A percentile compares a stretch with the other conserved stretches of the same genome.
phyloP scores from a whole-genome alignment of 352 stramenopile genomes.

The Phytopythium montanum region DNA sequence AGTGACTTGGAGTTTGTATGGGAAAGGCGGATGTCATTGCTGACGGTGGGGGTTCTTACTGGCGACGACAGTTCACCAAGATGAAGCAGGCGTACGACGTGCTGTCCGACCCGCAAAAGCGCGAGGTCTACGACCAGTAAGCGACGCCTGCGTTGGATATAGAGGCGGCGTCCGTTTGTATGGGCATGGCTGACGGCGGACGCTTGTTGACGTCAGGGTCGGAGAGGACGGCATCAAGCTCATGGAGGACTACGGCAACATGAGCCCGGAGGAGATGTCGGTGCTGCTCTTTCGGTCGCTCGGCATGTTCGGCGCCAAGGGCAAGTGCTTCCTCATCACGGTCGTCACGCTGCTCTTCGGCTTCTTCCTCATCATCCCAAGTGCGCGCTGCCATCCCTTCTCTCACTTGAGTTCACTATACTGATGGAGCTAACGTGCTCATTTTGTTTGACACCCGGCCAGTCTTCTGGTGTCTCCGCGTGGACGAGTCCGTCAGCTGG shows the following conservation, averaged over 20 bases:
- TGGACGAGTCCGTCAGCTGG: conserved; percentile 72
- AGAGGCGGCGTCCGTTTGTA: neutral
- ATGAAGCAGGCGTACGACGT: conserved; percentile 94
- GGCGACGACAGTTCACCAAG: conserved; percentile 72
- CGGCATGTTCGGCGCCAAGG: conserved; percentile 56
- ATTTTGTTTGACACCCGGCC: no score
- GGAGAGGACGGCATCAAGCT: conserved; percentile 87
- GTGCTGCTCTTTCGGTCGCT: conserved; percentile 70
- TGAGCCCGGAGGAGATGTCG: conserved; percentile 73
- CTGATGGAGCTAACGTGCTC: no score
- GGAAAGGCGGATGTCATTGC: neutral
- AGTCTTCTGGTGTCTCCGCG: conserved; percentile 85
- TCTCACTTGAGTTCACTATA: no score
- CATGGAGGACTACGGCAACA: conserved; percentile 84
- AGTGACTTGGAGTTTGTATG: neutral
- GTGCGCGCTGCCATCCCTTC: conserved; percentile 45
- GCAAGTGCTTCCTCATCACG: conserved; percentile 68
- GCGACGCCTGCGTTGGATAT: neutral
- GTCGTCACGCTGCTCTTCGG: conserved; percentile 69
- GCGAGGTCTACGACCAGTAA: conserved; percentile 78
- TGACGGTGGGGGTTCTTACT: conserved; percentile 22
- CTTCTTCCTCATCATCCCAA: conserved; percentile 86
- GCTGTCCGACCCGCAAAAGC: conserved; percentile 85
- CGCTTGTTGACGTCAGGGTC: conserved; percentile 32
- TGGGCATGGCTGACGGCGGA: neutral